These are phyloP conservation scores for Funneliformis geosporum DNA, from an alignment of 192 early-diverging fungal species.

Conservation along the genomic window DNA sequence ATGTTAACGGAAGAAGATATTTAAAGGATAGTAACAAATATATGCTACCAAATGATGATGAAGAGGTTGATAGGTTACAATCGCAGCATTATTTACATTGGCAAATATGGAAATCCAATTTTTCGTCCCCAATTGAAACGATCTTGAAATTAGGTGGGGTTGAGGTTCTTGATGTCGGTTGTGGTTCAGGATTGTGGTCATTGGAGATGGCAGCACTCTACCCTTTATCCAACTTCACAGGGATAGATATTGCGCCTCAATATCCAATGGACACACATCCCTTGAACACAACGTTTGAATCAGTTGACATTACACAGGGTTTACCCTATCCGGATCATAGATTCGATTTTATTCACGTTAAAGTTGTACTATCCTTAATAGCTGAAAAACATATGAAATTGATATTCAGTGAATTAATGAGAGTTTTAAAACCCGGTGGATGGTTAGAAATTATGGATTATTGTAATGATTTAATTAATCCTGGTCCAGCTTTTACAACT, in stretches of 20 bases:
- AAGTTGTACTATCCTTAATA: neutral
- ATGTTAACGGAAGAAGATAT: neutral
- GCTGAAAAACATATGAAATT: neutral
- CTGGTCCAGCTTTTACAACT: neutral
- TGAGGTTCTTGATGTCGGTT: constrained; percentile 7
- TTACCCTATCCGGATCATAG: neutral
- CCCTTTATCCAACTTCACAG: constrained; percentile 6
- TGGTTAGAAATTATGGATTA: constrained; percentile 12
- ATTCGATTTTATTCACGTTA: constrained; percentile 14
- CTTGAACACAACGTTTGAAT: neutral
- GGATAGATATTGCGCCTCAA: neutral
- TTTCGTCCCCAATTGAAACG: neutral
- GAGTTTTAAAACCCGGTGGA: constrained; percentile 6
- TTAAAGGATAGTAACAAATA: neutral
- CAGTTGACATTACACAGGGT: neutral
- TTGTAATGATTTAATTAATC: neutral
- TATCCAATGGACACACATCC: constrained; percentile 3
- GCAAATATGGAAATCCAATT: constrained; percentile 5
- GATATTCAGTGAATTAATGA: neutral
- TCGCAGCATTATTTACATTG: neutral
- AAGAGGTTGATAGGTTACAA: constrained; percentile 14
- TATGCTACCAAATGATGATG: neutral
- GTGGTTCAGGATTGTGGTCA: neutral
- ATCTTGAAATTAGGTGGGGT: neutral
- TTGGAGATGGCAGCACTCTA: constrained; percentile 6